phyloP scores from a whole-genome alignment of 371 early-diverging fungal genomes.

The Syncephalastrum racemosum region DNA sequence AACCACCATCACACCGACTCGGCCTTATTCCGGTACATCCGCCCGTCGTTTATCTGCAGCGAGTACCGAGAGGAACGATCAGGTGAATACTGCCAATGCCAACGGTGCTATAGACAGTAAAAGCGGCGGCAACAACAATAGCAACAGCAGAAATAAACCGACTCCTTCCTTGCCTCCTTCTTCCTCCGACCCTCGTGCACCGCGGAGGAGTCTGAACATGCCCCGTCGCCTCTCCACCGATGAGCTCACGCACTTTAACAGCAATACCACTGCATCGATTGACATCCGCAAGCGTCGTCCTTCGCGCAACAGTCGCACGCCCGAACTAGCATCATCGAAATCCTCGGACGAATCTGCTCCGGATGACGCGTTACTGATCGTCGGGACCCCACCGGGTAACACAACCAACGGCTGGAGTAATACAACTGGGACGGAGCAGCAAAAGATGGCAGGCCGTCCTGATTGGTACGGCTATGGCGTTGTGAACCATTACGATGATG shows the following conservation, averaged over 20 bases:
- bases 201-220: constrained; percentile 18
- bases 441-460: constrained; percentile 23
- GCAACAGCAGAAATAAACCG: not conserved
- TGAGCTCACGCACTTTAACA: constrained; percentile 2
- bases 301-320: constrained; percentile 13
- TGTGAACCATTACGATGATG: constrained; percentile 22
- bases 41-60: no score
- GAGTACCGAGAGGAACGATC: no score
- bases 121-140: constrained; percentile 1
- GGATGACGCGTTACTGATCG: not conserved
- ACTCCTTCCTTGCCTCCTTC: constrained; percentile 1
- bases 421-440: constrained; percentile 32
- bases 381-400: not conserved
- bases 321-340: constrained; percentile 20
- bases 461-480: constrained; percentile 29
- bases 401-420: constrained; percentile 8
- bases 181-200: constrained; percentile 11
- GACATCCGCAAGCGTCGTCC: constrained; percentile 13
- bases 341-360: constrained; percentile 19
- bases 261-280: constrained; percentile 5
- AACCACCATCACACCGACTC: no score
- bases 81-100: not conserved
- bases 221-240: constrained; percentile 11
- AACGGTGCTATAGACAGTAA: not conserved
- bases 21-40: no score